Evolutionary conservation across 2,329 filamentous ascomycete species (phyloP).

Genomic region (Podosphaera xanthii): DNA sequence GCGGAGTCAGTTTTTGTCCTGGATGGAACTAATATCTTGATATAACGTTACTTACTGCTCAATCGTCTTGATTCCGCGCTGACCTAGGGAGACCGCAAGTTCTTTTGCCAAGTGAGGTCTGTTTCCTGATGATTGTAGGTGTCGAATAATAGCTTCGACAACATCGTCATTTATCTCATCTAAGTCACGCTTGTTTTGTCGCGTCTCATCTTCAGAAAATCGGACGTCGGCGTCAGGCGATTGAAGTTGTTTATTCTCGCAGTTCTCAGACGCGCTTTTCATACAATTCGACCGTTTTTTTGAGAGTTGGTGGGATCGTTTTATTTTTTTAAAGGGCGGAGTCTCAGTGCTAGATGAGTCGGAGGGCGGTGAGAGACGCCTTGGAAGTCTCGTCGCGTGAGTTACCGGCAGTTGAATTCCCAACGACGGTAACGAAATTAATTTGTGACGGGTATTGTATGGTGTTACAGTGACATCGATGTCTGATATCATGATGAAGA

Average conservation of each 20-base stretch:
- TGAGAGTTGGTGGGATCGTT: conserved; percentile 46
- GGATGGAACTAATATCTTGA: background rate
- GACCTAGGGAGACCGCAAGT: conserved; percentile 56
- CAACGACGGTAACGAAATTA: conserved; percentile 72
- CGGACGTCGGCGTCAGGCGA: conserved; percentile 34
- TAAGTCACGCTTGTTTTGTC: conserved; percentile 32
- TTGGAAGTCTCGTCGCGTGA: conserved; percentile 33
- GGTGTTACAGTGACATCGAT: conserved; percentile 34
- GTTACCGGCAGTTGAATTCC: conserved; percentile 68
- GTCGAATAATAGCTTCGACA: conserved; percentile 70
- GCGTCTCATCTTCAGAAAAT: conserved; percentile 7
- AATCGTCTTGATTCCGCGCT: conserved; percentile 49
- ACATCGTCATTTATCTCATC: conserved; percentile 85
- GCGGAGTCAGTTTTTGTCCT: conserved; percentile 3
- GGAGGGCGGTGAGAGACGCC: conserved; percentile 17
- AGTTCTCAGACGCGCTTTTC: conserved; percentile 20
- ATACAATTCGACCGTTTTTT: conserved; percentile 23
- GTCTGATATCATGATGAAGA: conserved; percentile 4
- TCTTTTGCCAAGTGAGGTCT: conserved; percentile 89
- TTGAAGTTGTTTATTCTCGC: conserved; percentile 59
- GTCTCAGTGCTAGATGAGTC: conserved; percentile 12
- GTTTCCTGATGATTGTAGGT: conserved; percentile 76
- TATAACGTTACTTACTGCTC: conserved; percentile 50
- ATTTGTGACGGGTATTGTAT: conserved; percentile 94
- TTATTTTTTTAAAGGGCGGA: conserved; percentile 43